Base-by-base conservation (phyloP, 148 eudicot genomes). In the Agrostemma githago region DNA sequence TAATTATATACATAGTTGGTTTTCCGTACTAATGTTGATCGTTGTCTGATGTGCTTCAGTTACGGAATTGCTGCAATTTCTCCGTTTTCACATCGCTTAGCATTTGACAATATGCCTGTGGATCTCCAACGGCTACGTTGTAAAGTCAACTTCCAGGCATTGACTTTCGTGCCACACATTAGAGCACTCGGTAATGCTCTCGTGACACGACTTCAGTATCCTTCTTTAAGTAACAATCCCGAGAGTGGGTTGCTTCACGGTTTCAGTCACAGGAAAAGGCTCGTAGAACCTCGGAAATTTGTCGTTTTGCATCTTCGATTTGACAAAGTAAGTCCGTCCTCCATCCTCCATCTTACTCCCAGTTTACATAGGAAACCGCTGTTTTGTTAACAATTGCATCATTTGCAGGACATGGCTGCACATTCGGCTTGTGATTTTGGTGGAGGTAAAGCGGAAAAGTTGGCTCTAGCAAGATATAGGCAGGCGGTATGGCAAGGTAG, bases 341-440 rank as follows among this genome's bases (percentile, higher is more conserved):
- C 34, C 34, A 1, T 51, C 56, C 16, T 51, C 3, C 15, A 51
- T 51, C 16, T 43, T 43, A 43, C 0, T 43, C 46, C 5, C 46
- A 4, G 4, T 51, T 8, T 51, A 26, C 56, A 9, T 51, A 51
- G 15, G 14, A 51, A 51, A 51, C 14, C 56, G 14, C 3, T 51
- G 56, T 72, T 19, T 21, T 61, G 10, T 40, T 40, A 42, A 60
- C 53, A 15, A 21, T 58, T 44, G 38, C 10, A 61, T 69, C 41
- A 34, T 77, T 58, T 75, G 74, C 82, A 95, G 99, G 99, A 95
- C 82, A 95, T 95, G 99, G 99, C 99, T 77, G 97, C 99, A 42
- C 99, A 95, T 85, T 95, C 99, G 70, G 99, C 99, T 67, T 95
- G 99, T 62, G 96, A 95, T 76, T 95, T 95, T 82, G 99, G 97